Percentiles rank a stretch among this genome's conserved stretches.
Evolutionary conservation across 176 grass and related monocot species (phyloP).

Genomic region (Carex cristatella): DNA sequence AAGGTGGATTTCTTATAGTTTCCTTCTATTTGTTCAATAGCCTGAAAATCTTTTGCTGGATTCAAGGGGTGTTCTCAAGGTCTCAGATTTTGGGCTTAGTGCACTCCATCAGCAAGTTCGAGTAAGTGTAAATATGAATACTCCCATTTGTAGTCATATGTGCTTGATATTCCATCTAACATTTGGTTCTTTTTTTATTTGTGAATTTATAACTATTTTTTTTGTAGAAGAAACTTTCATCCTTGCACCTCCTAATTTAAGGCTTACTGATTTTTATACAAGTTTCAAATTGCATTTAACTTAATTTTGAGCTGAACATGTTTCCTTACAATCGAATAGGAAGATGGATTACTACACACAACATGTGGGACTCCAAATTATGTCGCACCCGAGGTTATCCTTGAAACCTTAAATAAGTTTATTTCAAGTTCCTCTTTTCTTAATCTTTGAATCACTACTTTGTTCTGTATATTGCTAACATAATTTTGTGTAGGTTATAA

Average conservation of each 20-base stretch:
- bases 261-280: background rate
- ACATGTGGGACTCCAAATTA: conserved; percentile 99
- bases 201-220: background rate
- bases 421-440: background rate
- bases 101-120: conserved; percentile 88
- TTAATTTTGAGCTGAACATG: background rate
- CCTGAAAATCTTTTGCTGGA: conserved; percentile 95
- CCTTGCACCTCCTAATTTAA: background rate
- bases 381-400: conserved; percentile 83
- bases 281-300: background rate
- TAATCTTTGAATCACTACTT: conserved; percentile 9
- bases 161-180: background rate
- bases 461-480: conserved; percentile 33
- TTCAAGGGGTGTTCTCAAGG: conserved; percentile 65
- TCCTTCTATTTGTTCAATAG: conserved; percentile 34
- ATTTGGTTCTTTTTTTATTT: background rate
- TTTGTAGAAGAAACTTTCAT: background rate
- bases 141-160: background rate
- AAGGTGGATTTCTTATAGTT: conserved; percentile 1
- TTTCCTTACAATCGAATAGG: conserved; percentile 43
- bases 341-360: conserved; percentile 88
- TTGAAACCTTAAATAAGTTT: conserved; percentile 14
- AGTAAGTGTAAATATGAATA: conserved; percentile 38
- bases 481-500: conserved; percentile 54
- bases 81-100: conserved; percentile 92